These are phyloP conservation scores for Edaphochlamys debaryana DNA, from an alignment of 139 green algal genomes.

Conservation along the genomic window DNA sequence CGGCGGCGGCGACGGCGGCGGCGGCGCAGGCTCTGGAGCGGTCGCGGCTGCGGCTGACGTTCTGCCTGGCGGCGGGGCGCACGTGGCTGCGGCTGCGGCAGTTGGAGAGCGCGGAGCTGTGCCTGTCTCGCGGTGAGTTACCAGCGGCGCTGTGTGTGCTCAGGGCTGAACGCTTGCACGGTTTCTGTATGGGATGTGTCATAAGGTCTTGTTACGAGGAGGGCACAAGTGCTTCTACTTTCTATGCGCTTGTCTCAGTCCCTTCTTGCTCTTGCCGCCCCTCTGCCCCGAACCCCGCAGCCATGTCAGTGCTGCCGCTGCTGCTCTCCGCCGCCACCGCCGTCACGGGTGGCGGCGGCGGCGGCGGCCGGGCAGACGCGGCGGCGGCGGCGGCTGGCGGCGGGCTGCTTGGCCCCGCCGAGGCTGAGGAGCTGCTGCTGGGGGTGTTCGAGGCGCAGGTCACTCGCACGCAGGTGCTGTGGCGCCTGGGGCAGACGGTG, in stretches of 20 bases:
- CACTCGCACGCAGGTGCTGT: conserved; percentile 24
- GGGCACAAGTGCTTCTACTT: no score
- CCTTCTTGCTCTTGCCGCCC: not conserved
- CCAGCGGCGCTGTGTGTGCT: no score
- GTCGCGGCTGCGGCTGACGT: conserved; percentile 8
- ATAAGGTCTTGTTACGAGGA: no score
- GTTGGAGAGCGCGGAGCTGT: conserved; percentile 27
- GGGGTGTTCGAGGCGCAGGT: conserved; percentile 35
- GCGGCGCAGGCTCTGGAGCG: not conserved
- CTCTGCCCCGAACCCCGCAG: not conserved
- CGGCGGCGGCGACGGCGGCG: not conserved
- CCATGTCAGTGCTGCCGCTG: conserved; percentile 1
- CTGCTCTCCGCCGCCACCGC: not conserved
- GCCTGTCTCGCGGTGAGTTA: conserved; percentile 22
- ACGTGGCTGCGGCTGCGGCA: conserved; percentile 16
- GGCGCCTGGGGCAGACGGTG: conserved; percentile 38
- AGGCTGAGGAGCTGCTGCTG: conserved; percentile 31
- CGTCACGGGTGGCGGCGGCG: not conserved
- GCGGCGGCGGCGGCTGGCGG: not conserved
- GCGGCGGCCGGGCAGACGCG: not conserved
- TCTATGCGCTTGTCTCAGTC: no score
- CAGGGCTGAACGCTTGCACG: no score
- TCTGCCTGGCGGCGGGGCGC: not conserved
- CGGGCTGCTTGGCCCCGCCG: not conserved
- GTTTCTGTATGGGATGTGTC: no score